A percentile compares a stretch with the other conserved stretches of the same genome.
phyloP scores from a whole-genome alignment of 2,329 filamentous ascomycete genomes.

The Aspergillus sp. region DNA sequence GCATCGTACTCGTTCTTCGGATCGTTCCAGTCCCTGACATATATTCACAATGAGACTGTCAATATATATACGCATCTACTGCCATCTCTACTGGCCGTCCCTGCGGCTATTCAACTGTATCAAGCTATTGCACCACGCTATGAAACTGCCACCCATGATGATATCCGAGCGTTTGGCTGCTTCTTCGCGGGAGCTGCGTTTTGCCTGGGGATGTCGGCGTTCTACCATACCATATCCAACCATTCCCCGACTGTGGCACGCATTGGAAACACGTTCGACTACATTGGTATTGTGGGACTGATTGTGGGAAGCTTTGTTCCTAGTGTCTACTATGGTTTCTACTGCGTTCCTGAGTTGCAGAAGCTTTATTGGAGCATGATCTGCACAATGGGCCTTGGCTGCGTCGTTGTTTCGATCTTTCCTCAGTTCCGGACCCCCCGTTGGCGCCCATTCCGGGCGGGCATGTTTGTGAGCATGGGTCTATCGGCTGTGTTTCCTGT shows the following conservation, averaged over 20 bases:
- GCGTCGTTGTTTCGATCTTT: conserved; percentile 72
- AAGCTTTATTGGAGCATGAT: conserved; percentile 77
- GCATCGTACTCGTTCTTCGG: conserved; percentile 60
- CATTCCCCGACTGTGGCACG: conserved; percentile 76
- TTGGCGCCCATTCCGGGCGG: conserved; percentile 80
- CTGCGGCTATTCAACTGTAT: conserved; percentile 56
- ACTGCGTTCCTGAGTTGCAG: conserved; percentile 65
- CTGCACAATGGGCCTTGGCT: conserved; percentile 71
- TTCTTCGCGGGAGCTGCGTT: conserved; percentile 74
- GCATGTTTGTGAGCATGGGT: conserved; percentile 88
- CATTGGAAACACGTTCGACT: conserved; percentile 91
- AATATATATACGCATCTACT: conserved; percentile 73
- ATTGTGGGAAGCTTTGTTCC: conserved; percentile 93
- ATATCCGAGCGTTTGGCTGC: conserved; percentile 71
- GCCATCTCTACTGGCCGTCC: conserved; percentile 62
- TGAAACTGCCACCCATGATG: conserved; percentile 57
- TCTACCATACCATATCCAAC: conserved; percentile 81
- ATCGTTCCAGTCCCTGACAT: conserved; percentile 59
- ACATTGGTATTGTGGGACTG: conserved; percentile 86
- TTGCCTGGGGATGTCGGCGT: conserved; percentile 78
- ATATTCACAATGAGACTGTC: conserved; percentile 68
- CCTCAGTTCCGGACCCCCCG: conserved; percentile 80
- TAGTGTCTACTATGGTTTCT: conserved; percentile 83
- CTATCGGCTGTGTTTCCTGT: conserved; percentile 81
- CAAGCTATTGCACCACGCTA: conserved; percentile 64